Evolutionary conservation across 805 yeast species (phyloP), one percentile per base, ranked within the genome.

Genomic region (Suhomyces prunicola): DNA sequence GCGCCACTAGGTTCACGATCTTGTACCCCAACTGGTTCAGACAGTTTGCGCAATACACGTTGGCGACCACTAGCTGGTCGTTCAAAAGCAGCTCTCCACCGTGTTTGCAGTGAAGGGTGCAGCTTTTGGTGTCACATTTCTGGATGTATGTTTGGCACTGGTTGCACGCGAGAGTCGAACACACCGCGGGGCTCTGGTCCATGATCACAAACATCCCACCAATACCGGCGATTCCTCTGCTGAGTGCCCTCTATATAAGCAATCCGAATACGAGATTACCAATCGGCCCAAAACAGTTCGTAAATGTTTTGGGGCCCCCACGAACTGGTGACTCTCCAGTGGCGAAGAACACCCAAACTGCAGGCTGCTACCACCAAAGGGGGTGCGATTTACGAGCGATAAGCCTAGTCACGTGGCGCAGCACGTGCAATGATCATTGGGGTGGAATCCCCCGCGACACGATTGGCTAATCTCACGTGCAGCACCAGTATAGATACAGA

Each of bases 11-110:
- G 12, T 52, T 48, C 17, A 50, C 50, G 5, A 60, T 50, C 33
- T 53, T 57, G 44, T 59, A 61, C 24, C 65, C 63, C 12, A 61
- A 23, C 4, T 42, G 17, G 12, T 42, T 42, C 31, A 24, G 31
- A n/a, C 46, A 42, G 29, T 12, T 22, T 8, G 46, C 13, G 3
- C 46, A 42, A 24, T 42, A 24, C 13, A 42, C 23, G 31, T 42
- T 42, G 31, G 27, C 24, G 7, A 24, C 23, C 1, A 42, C 22
- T 1, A 42, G 23, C 13, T 24, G 46, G 13, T 42, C 31, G 13
- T 42, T 22, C 26, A 42, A 22, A 12, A 42, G 46, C 31, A 17
- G 46, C 17, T 23, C 46, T 5, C n/a, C 9, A 19, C 46, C 46
- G n/a, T 42, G 31, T n/a, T 26, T 44, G 9, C 24, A 27, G 23